These are phyloP conservation scores for Delphinella strobiligena DNA, from an alignment of 2,329 filamentous ascomycete species.

Conservation along the genomic window DNA sequence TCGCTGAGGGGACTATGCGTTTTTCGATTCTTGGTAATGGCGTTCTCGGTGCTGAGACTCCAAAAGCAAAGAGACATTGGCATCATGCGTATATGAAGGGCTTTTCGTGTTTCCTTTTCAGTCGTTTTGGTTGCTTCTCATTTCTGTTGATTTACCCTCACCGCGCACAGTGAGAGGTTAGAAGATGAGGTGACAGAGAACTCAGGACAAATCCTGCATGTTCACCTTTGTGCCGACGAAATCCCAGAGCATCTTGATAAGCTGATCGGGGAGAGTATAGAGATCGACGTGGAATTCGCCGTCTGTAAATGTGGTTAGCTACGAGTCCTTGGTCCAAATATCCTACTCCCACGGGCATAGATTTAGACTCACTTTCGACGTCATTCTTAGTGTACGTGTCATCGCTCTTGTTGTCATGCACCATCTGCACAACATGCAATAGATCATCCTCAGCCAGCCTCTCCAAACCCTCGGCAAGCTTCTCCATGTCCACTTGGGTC, in stretches of 20 bases:
- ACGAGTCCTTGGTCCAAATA: slow-evolving; percentile 8
- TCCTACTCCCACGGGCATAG: not conserved
- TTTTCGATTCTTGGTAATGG: too few relatives aligned
- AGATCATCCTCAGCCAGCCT: slow-evolving; percentile 88
- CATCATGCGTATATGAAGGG: too few relatives aligned
- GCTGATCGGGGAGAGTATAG: slow-evolving; percentile 82
- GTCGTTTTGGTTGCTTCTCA: too few relatives aligned
- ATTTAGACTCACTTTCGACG: slow-evolving; percentile 66
- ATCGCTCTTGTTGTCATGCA: slow-evolving; percentile 89
- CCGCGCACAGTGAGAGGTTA: too few relatives aligned
- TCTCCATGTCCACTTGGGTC: slow-evolving; percentile 72
- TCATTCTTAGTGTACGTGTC: slow-evolving; percentile 98
- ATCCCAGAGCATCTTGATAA: slow-evolving; percentile 94
- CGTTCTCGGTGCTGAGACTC: too few relatives aligned
- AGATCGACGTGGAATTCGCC: slow-evolving; percentile 98
- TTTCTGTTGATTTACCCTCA: too few relatives aligned
- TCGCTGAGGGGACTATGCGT: too few relatives aligned
- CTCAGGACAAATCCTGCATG: slow-evolving; percentile 13
- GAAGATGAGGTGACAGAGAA: too few relatives aligned
- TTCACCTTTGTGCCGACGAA: slow-evolving; percentile 42
- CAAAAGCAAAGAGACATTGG: too few relatives aligned
- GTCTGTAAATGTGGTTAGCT: slow-evolving; percentile 43
- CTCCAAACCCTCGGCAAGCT: slow-evolving; percentile 82
- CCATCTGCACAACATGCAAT: slow-evolving; percentile 90
- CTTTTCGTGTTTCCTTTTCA: too few relatives aligned